Evolutionary conservation across 352 stramenopile genomes (phyloP).

Genomic region (Plasmopara muralis): DNA sequence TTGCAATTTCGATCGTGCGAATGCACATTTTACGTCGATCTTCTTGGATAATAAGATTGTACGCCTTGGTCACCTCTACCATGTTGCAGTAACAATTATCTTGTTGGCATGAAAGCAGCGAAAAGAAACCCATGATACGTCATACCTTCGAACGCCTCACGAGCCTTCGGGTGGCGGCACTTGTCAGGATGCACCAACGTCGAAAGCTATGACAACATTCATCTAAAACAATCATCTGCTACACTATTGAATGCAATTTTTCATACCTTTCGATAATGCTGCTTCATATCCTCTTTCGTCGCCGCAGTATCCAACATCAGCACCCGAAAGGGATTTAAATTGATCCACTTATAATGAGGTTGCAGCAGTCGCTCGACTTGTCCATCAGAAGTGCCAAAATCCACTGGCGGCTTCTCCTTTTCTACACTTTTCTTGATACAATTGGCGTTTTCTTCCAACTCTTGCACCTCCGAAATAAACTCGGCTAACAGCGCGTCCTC

Average conservation of each 20-base stretch:
- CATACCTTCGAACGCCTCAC: constrained; percentile 83
- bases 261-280: constrained; percentile 83
- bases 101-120: background rate
- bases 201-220: constrained; percentile 45
- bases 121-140: background rate
- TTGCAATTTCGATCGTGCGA: constrained; percentile 72
- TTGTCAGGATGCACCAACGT: constrained; percentile 87
- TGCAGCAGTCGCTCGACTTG: constrained; percentile 64
- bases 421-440: constrained; percentile 65
- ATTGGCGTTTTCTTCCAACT: constrained; percentile 71
- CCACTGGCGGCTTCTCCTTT: constrained; percentile 47
- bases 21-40: constrained; percentile 77
- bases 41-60: constrained; percentile 80
- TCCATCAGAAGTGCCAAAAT: constrained; percentile 62
- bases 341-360: constrained; percentile 80
- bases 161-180: constrained; percentile 54
- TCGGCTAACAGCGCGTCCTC: constrained; percentile 63
- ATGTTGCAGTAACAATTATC: constrained; percentile 3
- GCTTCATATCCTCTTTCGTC: constrained; percentile 86
- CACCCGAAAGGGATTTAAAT: constrained; percentile 84
- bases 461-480: constrained; percentile 83
- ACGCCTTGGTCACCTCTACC: constrained; percentile 79
- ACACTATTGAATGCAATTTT: background rate
- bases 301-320: constrained; percentile 84
- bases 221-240: background rate